Conservation (phyloP, 1,139 yeast species). For the Diutina scorzettiae region DNA sequence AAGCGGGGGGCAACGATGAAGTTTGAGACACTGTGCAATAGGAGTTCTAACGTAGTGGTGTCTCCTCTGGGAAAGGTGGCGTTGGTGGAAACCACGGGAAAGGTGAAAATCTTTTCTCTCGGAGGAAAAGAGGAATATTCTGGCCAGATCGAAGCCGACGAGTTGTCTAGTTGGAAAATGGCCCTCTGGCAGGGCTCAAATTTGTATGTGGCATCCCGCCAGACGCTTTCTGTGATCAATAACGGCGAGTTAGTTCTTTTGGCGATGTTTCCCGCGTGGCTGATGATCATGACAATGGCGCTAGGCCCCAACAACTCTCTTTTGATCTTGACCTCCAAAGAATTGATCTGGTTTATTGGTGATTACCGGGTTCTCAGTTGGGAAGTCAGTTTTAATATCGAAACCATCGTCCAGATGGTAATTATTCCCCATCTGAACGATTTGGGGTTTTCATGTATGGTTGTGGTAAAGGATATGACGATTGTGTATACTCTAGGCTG, state of each 20-base stretch:
- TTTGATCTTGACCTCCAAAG: neutral
- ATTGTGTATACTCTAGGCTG: neutral
- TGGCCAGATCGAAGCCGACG: neutral
- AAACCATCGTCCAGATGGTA: neutral
- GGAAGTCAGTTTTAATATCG: neutral
- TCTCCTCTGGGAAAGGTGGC: neutral
- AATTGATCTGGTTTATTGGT: neutral
- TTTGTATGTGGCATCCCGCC: neutral
- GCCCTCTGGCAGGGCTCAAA: neutral
- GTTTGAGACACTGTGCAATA: neutral
- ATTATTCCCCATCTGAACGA: neutral
- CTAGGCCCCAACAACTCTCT: neutral
- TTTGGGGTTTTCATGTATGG: neutral
- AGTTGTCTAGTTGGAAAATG: neutral
- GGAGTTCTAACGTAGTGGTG: neutral
- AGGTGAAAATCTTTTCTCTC: neutral
- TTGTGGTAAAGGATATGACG: neutral
- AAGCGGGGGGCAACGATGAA: neutral
- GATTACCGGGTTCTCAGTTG: slow-evolving; percentile 1
- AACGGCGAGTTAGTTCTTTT: neutral
- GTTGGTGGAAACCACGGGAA: neutral
- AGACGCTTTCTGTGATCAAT: neutral
- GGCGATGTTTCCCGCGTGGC: neutral
- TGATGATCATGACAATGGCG: neutral
- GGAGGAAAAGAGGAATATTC: too few relatives aligned